These are phyloP conservation scores for Keqinozyma sinolaborantium DNA, from an alignment of 1,139 yeast species.

Conservation along the genomic window DNA sequence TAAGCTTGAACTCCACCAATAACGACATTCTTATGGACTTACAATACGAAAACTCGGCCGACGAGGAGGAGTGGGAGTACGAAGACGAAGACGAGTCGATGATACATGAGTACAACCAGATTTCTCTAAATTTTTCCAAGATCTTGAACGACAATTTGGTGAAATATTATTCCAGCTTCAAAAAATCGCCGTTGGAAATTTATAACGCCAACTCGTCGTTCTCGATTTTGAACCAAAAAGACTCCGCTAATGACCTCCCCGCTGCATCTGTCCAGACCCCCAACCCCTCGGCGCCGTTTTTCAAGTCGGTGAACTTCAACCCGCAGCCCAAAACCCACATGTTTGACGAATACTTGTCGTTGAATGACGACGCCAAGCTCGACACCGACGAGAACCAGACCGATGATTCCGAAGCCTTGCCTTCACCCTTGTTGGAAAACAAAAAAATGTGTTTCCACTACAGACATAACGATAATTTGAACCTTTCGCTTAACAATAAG, in stretches of 20 bases:
- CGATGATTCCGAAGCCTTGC: slow-evolving; percentile 1
- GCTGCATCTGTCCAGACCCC: slow-evolving; percentile 2
- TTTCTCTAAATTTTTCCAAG: slow-evolving; percentile 35
- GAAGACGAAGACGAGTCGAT: slow-evolving; percentile 6
- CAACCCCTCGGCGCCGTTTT: slow-evolving; percentile 30
- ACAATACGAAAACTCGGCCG: slow-evolving; percentile 2
- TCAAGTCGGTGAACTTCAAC: slow-evolving; percentile 36
- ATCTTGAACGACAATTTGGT: slow-evolving; percentile 39
- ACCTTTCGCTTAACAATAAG: slow-evolving; percentile 30
- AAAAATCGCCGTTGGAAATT: slow-evolving; percentile 23
- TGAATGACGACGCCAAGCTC: slow-evolving; percentile 26
- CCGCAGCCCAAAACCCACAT: slow-evolving; percentile 30
- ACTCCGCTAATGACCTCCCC: not conserved
- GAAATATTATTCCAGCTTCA: slow-evolving; percentile 26
- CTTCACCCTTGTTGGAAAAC: slow-evolving; percentile 15
- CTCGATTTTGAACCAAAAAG: slow-evolving; percentile 25
- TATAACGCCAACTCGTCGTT: slow-evolving; percentile 30
- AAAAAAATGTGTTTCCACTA: slow-evolving; percentile 41
- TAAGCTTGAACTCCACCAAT: slow-evolving; percentile 33
- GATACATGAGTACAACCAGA: slow-evolving; percentile 7
- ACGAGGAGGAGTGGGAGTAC: slow-evolving; percentile 6
- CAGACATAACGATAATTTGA: slow-evolving; percentile 43
- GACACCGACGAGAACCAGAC: slow-evolving; percentile 12
- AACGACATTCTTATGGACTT: slow-evolving; percentile 22
- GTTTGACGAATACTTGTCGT: slow-evolving; percentile 38